Evolutionary conservation across 495 filamentous ascomycete genomes (phyloP).

Genomic region (Cercophora newfieldiana): DNA sequence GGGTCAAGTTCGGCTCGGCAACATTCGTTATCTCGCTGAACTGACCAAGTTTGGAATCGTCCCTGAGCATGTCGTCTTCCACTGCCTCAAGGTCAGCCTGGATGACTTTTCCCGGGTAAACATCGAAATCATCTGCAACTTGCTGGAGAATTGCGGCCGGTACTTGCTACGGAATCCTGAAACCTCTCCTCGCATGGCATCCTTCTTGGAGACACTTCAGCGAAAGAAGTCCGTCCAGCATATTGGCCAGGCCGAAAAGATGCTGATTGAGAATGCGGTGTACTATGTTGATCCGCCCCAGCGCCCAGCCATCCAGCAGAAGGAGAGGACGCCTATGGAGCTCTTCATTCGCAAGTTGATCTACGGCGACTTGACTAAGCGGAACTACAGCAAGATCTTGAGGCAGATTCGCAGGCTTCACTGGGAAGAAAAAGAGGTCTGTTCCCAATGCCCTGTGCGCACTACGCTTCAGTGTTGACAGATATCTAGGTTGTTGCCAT

Average conservation of each 20-base stretch:
- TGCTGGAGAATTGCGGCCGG: conserved; percentile 96
- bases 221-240: conserved; percentile 96
- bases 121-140: conserved; percentile 95
- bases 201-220: conserved; percentile 90
- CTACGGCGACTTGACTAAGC: conserved; percentile 90
- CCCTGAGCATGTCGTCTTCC: conserved; percentile 97
- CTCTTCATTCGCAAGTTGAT: conserved; percentile 88
- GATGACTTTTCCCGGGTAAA: conserved; percentile 99
- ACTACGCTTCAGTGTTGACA: conserved; percentile 7
- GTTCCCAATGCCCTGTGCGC: neutral
- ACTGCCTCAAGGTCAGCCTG: conserved; percentile 94
- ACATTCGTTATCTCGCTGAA: conserved; percentile 95
- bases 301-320: conserved; percentile 90
- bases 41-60: conserved; percentile 98
- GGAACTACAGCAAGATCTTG: conserved; percentile 87
- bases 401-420: conserved; percentile 94
- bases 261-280: conserved; percentile 97
- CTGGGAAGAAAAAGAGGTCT: conserved; percentile 89
- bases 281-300: conserved; percentile 97
- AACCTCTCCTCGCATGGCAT: conserved; percentile 86
- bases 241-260: conserved; percentile 91
- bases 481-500: conserved; percentile 67
- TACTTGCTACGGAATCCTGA: conserved; percentile 94
- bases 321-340: conserved; percentile 91
- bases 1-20: conserved; percentile 88